Evolutionary conservation across 495 filamentous ascomycete genomes (phyloP).

Genomic region (Durotheca rogersii): DNA sequence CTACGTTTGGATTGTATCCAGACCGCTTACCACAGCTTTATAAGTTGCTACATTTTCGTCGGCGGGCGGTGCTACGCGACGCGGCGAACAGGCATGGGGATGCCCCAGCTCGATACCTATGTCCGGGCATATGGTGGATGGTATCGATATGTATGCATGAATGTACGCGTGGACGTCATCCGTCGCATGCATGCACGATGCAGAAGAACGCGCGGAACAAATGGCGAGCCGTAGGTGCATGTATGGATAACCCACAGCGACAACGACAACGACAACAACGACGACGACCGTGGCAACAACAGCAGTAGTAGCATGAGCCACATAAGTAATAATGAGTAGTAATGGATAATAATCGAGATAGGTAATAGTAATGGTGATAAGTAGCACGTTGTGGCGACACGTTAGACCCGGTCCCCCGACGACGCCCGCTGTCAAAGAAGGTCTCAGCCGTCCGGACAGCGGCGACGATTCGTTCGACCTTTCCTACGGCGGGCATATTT

Average conservation of each 20-base stretch:
- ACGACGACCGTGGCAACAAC: no score
- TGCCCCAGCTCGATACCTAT: no score
- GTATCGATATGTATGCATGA: background rate
- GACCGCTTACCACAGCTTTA: conserved; percentile 20
- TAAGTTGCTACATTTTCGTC: background rate
- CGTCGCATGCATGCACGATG: no score
- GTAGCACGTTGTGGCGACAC: conserved; percentile 15
- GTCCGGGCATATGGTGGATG: no score
- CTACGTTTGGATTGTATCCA: conserved; percentile 24
- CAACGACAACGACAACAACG: no score
- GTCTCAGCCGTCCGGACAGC: background rate
- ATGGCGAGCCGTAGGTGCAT: no score
- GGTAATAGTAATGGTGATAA: conserved; percentile 9
- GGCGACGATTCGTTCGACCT: conserved; percentile 17
- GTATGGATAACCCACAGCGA: no score
- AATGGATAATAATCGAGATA: no score
- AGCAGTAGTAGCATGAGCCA: no score
- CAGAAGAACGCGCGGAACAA: no score
- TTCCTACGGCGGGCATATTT: conserved; percentile 21
- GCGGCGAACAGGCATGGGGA: no score
- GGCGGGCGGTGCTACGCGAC: background rate
- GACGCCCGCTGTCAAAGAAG: background rate
- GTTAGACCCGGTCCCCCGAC: conserved; percentile 20
- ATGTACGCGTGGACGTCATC: no score
- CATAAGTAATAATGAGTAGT: background rate